These are phyloP conservation scores for Magnaporthiopsis poae DNA, from an alignment of 2,329 filamentous ascomycete species.

Conservation along the genomic window DNA sequence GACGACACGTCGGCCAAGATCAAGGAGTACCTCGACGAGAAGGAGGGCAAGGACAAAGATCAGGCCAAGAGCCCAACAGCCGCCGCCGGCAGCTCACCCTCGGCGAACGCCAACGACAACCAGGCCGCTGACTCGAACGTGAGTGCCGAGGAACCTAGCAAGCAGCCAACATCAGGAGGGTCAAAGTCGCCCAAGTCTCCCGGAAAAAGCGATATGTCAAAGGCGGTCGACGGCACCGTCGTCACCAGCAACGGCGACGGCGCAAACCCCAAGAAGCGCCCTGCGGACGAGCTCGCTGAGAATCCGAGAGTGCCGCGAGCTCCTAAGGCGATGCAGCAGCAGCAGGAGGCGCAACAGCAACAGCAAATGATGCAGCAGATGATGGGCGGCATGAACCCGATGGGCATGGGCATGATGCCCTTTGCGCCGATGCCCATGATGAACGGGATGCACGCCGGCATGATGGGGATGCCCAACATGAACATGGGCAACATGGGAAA, in stretches of 20 bases:
- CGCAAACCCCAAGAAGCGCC: conserved; percentile 57
- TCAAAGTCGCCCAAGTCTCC: conserved; percentile 18
- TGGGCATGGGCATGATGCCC: conserved; percentile 26
- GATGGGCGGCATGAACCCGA: conserved; percentile 25
- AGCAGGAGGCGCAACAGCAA: conserved; percentile 33
- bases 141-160: not conserved
- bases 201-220: conserved; percentile 18
- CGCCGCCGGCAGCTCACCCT: conserved; percentile 24
- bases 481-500: conserved; percentile 25
- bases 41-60: conserved; percentile 33
- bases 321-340: conserved; percentile 54
- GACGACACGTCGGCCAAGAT: conserved; percentile 70
- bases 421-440: conserved; percentile 16
- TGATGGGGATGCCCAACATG: conserved; percentile 32
- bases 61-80: conserved; percentile 30
- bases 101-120: conserved; percentile 6
- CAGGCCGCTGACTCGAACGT: not conserved
- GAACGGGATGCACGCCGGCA: conserved; percentile 17
- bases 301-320: conserved; percentile 57
- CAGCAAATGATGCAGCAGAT: conserved; percentile 33
- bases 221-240: conserved; percentile 7
- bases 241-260: not conserved
- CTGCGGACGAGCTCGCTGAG: conserved; percentile 61
- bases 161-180: not conserved
- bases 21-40: conserved; percentile 58